Percentiles rank a stretch among this genome's conserved stretches.
These are phyloP conservation scores for Papiliotrema laurentii DNA, from an alignment of 1,284 basidiomycete genomes.

Conservation along the genomic window DNA sequence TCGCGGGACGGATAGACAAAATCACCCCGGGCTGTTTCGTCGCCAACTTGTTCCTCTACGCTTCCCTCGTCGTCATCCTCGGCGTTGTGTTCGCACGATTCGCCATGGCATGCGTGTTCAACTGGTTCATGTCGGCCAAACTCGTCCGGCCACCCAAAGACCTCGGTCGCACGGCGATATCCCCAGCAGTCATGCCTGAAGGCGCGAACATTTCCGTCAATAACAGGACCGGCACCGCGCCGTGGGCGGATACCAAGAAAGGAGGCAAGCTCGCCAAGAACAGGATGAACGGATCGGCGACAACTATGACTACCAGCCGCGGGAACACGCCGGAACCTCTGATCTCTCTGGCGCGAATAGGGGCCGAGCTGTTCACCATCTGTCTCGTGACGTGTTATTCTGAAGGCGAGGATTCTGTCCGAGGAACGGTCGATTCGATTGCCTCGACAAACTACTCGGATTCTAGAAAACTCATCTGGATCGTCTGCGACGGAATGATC, in stretches of 20 bases:
- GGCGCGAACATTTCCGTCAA: conserved; percentile 87
- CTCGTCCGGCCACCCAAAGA: conserved; percentile 71
- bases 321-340: conserved; percentile 50
- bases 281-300: conserved; percentile 18
- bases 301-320: conserved; percentile 49
- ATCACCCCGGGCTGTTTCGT: conserved; percentile 93
- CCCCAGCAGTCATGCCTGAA: conserved; percentile 90
- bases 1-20: conserved; percentile 94
- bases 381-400: conserved; percentile 98
- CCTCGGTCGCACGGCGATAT: conserved; percentile 67
- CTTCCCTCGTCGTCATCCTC: conserved; percentile 86
- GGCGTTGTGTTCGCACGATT: conserved; percentile 87
- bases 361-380: conserved; percentile 87
- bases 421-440: conserved; percentile 89
- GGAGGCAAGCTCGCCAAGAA: conserved; percentile 21
- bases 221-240: conserved; percentile 84
- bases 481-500: conserved; percentile 98
- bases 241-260: conserved; percentile 65
- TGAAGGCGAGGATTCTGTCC: conserved; percentile 87
- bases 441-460: conserved; percentile 87
- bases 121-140: conserved; percentile 83
- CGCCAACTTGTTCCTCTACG: conserved; percentile 82
- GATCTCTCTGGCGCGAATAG: conserved; percentile 68
- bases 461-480: conserved; percentile 82
- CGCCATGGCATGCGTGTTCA: conserved; percentile 93